A percentile compares a stretch with the other conserved stretches of the same genome.
Evolutionary conservation across 1,139 yeast species (phyloP).

Genomic region (Lizanozyma gosingica): DNA sequence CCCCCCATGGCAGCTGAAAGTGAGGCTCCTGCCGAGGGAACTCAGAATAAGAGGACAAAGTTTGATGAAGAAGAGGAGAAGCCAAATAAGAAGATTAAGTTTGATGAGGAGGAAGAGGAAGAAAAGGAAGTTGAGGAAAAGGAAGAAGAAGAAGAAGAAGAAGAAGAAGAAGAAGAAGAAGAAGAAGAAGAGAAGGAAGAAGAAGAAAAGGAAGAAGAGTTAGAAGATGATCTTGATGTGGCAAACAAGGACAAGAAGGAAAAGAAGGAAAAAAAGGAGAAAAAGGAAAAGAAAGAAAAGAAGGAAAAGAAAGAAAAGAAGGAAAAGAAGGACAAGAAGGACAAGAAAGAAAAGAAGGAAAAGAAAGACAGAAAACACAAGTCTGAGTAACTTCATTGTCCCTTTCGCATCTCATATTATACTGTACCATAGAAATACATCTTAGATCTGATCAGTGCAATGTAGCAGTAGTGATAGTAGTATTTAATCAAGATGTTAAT

Average conservation of each 20-base stretch:
- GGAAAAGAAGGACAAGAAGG: conserved; percentile 3
- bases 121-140: conserved; percentile 9
- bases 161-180: conserved; percentile 9
- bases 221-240: conserved; percentile 7
- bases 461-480: too few relatives aligned
- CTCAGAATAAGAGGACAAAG: conserved; percentile 1
- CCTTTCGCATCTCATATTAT: too few relatives aligned
- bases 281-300: conserved; percentile 31
- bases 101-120: conserved; percentile 7
- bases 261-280: conserved; percentile 21
- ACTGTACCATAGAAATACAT: too few relatives aligned
- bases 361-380: too few relatives aligned
- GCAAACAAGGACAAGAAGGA: conserved; percentile 11
- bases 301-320: conserved; percentile 16
- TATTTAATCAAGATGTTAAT: too few relatives aligned
- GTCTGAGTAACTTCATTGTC: too few relatives aligned
- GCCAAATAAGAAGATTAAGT: conserved; percentile 5
- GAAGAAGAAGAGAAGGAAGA: conserved; percentile 9
- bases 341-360: too few relatives aligned
- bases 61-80: conserved; percentile 8
- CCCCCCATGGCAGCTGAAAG: conserved; percentile 45
- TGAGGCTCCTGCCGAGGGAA: conserved; percentile 10
- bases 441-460: too few relatives aligned
- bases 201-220: conserved; percentile 9
- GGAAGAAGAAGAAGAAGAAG: conserved; percentile 10